Base-by-base conservation (phyloP, 1,284 basidiomycete genomes). In the Somion occarium region DNA sequence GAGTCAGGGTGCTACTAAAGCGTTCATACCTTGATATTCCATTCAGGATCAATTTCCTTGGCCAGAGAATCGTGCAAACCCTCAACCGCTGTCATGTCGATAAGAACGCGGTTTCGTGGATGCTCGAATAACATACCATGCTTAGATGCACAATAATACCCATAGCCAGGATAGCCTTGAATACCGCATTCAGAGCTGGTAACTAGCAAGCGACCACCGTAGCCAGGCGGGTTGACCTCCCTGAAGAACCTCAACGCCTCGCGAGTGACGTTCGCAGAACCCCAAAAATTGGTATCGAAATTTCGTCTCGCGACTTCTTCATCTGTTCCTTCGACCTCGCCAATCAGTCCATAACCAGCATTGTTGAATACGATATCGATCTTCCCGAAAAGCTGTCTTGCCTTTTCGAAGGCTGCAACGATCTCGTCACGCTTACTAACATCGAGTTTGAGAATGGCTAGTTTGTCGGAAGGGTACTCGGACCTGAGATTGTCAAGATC, bases 331-430 rank as follows among this genome's bases (percentile, higher is more conserved):
- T 75, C 73, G n/a, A 70, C 59, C 53, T 74, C 71, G 24, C 63
- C 64, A 4, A 66, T 18, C 9, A 64, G 43, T 4, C 38, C 52
- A 34, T 47, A 58, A 2, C 61, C 70, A 1, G 74, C 74, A 45
- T 76, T 77, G 59, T 74, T 77, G 52, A 73, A 65, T 3, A 76
- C 69, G 13, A 75, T 65, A 47, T 76, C 73, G 22, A 75, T 52
- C 18, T 69, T 64, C 3, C 72, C 74, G 53, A 75, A 76, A 18
- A 55, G 50, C 1, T 55, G 52, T 45, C 63, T 61, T 3, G 69
- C 65, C 15, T 56, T 56, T 3, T 59, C 57, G 42, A 77, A 75
- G 2, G 70, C 74, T 1, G 43, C 56, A 2, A 44, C 43, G 20
- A 70, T 63, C 20, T 70, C 62, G 12, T 51, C 58, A 34, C 38